Evolutionary conservation across 2,329 filamentous ascomycete genomes (phyloP).

Genomic region (Aspergillus flavus): DNA sequence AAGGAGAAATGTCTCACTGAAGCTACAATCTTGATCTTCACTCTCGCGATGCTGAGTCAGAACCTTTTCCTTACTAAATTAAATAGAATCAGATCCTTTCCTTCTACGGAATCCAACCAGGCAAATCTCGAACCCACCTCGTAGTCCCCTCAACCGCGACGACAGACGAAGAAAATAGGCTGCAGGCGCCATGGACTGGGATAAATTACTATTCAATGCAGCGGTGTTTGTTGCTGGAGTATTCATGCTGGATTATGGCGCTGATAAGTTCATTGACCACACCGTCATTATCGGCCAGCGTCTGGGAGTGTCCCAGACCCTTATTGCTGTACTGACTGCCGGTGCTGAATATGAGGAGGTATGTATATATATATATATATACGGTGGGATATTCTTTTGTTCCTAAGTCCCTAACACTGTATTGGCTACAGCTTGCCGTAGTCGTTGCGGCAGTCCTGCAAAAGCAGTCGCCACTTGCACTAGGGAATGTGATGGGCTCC

Average conservation of each 20-base stretch:
- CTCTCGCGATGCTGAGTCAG: not conserved
- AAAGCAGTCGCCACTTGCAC: slow-evolving; percentile 50
- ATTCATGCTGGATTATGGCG: slow-evolving; percentile 55
- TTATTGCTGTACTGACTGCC: slow-evolving; percentile 56
- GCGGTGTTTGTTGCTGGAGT: slow-evolving; percentile 40
- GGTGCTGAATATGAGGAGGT: slow-evolving; percentile 62
- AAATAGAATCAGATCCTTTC: no score
- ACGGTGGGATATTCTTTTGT: not conserved
- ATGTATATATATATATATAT: not conserved
- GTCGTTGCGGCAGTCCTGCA: slow-evolving; percentile 53
- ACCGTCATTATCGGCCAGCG: slow-evolving; percentile 52
- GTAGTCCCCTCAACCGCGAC: not conserved
- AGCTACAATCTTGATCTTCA: no score
- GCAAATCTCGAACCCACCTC: not conserved
- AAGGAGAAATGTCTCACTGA: no score
- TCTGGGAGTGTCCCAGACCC: slow-evolving; percentile 48
- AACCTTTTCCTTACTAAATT: not conserved
- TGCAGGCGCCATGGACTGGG: not conserved
- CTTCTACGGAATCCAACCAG: no score
- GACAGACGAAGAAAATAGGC: not conserved
- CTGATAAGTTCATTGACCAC: slow-evolving; percentile 57
- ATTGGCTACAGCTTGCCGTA: slow-evolving; percentile 47
- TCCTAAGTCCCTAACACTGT: not conserved
- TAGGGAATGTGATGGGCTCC: slow-evolving; percentile 60
- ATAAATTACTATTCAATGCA: not conserved